These are phyloP conservation scores for Fomitopsis pulvina DNA, from an alignment of 768 basidiomycete genomes.

Conservation along the genomic window DNA sequence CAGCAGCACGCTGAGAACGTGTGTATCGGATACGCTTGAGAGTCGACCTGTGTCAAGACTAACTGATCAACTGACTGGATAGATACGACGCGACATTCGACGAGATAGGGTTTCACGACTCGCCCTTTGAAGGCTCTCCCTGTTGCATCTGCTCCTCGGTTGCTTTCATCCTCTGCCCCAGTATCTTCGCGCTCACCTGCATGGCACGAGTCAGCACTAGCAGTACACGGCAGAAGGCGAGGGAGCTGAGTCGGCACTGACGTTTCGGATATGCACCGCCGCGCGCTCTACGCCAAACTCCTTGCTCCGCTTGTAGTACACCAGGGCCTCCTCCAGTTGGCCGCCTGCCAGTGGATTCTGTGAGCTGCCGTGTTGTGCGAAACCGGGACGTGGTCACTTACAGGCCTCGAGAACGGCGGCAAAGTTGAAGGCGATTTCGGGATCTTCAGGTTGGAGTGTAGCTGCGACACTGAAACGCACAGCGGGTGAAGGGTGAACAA, in stretches of 20 bases:
- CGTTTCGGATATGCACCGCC: constrained; percentile 77
- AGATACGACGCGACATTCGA: too few relatives aligned
- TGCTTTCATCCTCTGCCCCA: constrained; percentile 54
- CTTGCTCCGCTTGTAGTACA: constrained; percentile 75
- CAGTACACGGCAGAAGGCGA: constrained; percentile 11
- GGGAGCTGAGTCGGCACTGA: constrained; percentile 26
- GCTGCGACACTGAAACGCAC: constrained; percentile 60
- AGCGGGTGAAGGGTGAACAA: neutral
- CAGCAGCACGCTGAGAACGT: too few relatives aligned
- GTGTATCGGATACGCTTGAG: too few relatives aligned
- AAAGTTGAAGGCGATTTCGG: constrained; percentile 88
- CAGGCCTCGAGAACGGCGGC: constrained; percentile 89
- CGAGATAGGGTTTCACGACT: neutral
- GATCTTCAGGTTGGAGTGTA: constrained; percentile 81
- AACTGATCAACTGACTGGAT: too few relatives aligned
- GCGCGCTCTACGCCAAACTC: constrained; percentile 78
- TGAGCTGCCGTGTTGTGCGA: neutral
- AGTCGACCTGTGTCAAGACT: too few relatives aligned
- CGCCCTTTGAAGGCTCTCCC: neutral
- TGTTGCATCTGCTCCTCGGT: neutral
- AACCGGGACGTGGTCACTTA: constrained; percentile 30
- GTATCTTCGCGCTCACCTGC: constrained; percentile 77
- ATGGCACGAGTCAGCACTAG: neutral
- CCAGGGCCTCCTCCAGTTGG: constrained; percentile 71
- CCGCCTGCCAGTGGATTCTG: constrained; percentile 48